phyloP scores from a whole-genome alignment of 306 rosid genomes.

The Prunus kanzakura region DNA sequence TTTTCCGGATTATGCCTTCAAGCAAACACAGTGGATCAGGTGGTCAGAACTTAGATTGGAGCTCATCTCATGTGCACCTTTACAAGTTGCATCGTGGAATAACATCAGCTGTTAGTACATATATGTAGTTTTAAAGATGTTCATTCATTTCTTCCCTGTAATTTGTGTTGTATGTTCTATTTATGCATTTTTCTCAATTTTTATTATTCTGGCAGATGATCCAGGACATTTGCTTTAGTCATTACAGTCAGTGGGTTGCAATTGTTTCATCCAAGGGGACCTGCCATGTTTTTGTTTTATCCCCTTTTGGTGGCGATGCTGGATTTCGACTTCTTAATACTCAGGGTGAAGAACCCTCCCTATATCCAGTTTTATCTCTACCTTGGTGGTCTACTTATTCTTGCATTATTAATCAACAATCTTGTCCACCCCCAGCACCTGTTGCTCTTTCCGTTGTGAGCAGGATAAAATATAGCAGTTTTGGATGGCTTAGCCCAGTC shows the following conservation, averaged over 20 bases:
- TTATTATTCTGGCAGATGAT: slow-evolving; percentile 55
- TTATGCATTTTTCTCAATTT: slow-evolving; percentile 7
- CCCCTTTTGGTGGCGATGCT: slow-evolving; percentile 90
- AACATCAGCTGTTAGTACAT: slow-evolving; percentile 82
- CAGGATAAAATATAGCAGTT: slow-evolving; percentile 87
- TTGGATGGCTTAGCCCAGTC: slow-evolving; percentile 86
- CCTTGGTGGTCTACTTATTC: slow-evolving; percentile 90
- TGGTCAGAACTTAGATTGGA: slow-evolving; percentile 50
- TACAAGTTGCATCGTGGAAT: slow-evolving; percentile 90
- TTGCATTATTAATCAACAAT: slow-evolving; percentile 47
- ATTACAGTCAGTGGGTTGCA: slow-evolving; percentile 87
- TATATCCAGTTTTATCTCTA: slow-evolving; percentile 59
- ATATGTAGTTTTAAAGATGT: slow-evolving; percentile 15
- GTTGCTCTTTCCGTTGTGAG: slow-evolving; percentile 76
- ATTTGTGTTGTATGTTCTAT: slow-evolving; percentile 11
- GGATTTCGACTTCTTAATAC: slow-evolving; percentile 61
- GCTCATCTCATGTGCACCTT: slow-evolving; percentile 81
- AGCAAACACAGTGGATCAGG: slow-evolving; percentile 53
- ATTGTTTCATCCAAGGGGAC: slow-evolving; percentile 91
- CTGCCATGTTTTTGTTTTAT: slow-evolving; percentile 75
- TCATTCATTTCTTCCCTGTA: slow-evolving; percentile 22
- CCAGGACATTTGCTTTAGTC: slow-evolving; percentile 92
- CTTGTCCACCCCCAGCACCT: slow-evolving; percentile 73
- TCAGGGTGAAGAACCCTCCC: slow-evolving; percentile 61
- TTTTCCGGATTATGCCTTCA: slow-evolving; percentile 84